Evolutionary conservation across 179 eudicot species (phyloP).

Genomic region (Silene vulgaris): DNA sequence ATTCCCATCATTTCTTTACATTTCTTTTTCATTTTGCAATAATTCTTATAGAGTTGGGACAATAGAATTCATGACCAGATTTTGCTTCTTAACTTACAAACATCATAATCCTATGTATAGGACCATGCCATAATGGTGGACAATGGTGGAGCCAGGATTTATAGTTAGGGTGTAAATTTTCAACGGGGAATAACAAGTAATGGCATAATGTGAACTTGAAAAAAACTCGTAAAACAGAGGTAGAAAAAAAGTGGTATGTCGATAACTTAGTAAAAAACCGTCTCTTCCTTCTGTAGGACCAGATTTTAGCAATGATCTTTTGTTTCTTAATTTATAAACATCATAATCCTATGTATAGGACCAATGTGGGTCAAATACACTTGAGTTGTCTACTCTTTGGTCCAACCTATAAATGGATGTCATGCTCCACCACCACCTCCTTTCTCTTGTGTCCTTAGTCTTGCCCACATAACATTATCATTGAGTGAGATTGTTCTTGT

Average conservation of each 20-base stretch:
- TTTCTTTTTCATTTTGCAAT: neutral
- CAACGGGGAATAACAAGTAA: too few relatives aligned
- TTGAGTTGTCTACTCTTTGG: constrained; percentile 28
- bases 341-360: constrained; percentile 25
- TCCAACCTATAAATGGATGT: constrained; percentile 22
- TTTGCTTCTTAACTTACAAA: constrained; percentile 23
- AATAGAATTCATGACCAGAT: constrained; percentile 24
- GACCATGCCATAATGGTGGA: constrained; percentile 6
- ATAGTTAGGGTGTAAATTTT: too few relatives aligned
- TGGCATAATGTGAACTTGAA: too few relatives aligned
- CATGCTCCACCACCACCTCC: constrained; percentile 19
- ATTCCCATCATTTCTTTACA: constrained; percentile 13
- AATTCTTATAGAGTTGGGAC: neutral
- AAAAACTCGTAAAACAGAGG: too few relatives aligned
- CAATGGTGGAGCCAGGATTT: too few relatives aligned
- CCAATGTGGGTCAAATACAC: constrained; percentile 28
- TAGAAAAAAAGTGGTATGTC: too few relatives aligned
- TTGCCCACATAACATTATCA: constrained; percentile 23
- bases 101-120: constrained; percentile 30
- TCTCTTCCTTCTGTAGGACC: neutral
- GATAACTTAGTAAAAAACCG: too few relatives aligned
- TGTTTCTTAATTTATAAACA: constrained; percentile 27
- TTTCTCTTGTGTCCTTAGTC: constrained; percentile 20
- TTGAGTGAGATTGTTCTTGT: neutral
- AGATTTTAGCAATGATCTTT: constrained; percentile 28